These are phyloP conservation scores for Alternaria rosae DNA, from an alignment of 2,329 filamentous ascomycete genomes.

Conservation along the genomic window DNA sequence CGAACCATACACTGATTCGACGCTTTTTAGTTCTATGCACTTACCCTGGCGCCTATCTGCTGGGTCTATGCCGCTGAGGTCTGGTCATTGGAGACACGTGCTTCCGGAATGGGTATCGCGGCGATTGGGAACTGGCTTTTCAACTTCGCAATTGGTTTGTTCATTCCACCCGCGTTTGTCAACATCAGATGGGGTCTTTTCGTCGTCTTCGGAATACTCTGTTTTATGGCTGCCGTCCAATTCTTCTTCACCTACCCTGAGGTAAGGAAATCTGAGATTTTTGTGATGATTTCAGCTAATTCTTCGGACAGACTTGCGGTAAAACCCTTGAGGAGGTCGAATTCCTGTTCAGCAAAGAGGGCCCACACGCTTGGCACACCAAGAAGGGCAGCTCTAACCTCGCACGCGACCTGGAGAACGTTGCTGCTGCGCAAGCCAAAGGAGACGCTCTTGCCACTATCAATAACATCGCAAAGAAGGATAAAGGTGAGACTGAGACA, in stretches of 20 bases:
- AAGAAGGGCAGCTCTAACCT: conserved; percentile 35
- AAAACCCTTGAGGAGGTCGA: conserved; percentile 81
- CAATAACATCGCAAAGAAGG: conserved; percentile 25
- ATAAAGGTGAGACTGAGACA: conserved; percentile 18
- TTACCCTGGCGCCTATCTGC: conserved; percentile 67
- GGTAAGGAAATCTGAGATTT: neutral
- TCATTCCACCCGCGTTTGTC: conserved; percentile 65
- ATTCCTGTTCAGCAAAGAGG: conserved; percentile 67
- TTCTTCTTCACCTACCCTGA: conserved; percentile 72
- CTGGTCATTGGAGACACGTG: conserved; percentile 64
- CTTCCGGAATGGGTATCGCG: conserved; percentile 70
- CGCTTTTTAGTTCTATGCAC: conserved; percentile 62
- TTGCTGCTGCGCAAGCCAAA: conserved; percentile 35
- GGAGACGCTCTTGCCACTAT: conserved; percentile 33
- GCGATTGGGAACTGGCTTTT: conserved; percentile 70
- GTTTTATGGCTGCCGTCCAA: conserved; percentile 71
- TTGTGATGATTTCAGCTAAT: neutral
- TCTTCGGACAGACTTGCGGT: conserved; percentile 63
- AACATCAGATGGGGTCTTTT: conserved; percentile 70
- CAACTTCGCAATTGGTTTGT: conserved; percentile 64
- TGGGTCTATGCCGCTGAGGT: conserved; percentile 69
- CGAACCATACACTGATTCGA: neutral
- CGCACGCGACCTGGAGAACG: conserved; percentile 35
- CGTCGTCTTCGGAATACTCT: conserved; percentile 78
- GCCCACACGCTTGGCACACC: conserved; percentile 65